phyloP scores from a whole-genome alignment of 345 rosid species.

The Eucalyptus viminalis region DNA sequence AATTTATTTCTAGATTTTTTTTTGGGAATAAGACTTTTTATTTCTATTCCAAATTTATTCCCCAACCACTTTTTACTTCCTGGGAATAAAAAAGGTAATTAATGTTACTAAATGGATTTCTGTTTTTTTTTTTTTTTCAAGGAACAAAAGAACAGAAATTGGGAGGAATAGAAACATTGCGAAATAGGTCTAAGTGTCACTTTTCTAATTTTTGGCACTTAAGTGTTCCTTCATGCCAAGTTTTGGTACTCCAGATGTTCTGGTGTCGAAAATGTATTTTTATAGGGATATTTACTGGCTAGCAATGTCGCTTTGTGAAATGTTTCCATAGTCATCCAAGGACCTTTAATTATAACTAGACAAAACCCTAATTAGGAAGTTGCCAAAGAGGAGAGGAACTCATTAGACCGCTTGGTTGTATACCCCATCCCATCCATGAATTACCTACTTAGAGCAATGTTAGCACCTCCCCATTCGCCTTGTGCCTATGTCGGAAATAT shows the following conservation, averaged over 20 bases:
- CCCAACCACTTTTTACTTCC: too few relatives aligned
- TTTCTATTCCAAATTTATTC: too few relatives aligned
- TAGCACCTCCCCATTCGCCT: not conserved
- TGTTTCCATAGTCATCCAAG: not conserved
- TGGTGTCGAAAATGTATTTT: not conserved
- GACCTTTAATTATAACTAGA: not conserved
- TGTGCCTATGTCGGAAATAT: not conserved
- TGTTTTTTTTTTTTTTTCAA: rapidly evolving
- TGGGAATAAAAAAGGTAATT: too few relatives aligned
- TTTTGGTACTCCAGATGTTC: too few relatives aligned
- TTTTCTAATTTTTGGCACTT: too few relatives aligned
- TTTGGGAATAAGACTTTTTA: too few relatives aligned
- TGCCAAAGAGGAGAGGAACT: not conserved
- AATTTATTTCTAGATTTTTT: too few relatives aligned
- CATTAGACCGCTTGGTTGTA: not conserved
- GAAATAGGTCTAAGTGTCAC: rapidly evolving
- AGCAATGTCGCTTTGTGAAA: not conserved
- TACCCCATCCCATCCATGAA: not conserved
- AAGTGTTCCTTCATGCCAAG: rapidly evolving
- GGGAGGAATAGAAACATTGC: too few relatives aligned
- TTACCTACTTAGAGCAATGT: not conserved
- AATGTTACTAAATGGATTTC: too few relatives aligned
- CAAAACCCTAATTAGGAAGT: not conserved
- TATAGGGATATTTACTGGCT: not conserved
- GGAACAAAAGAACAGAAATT: rapidly evolving